phyloP scores from a whole-genome alignment of 176 grass and related monocot species.

The Oryza meridionalis region DNA sequence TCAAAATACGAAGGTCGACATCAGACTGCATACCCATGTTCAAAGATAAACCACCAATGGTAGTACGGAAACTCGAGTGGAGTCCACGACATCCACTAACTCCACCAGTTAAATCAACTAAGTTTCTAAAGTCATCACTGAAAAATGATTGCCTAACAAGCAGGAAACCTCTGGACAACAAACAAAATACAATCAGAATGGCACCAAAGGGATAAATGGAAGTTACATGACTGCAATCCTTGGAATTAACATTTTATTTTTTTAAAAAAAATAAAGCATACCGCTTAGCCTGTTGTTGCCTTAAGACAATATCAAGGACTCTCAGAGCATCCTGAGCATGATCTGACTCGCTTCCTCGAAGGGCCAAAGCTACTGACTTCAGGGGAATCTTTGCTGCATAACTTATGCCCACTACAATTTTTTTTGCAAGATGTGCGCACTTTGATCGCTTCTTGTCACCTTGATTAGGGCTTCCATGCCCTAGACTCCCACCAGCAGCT shows the following conservation, averaged over 20 bases:
- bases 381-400: conserved; percentile 81
- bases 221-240: not conserved
- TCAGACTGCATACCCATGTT: conserved; percentile 61
- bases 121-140: conserved; percentile 62
- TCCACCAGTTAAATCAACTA: conserved; percentile 73
- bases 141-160: conserved; percentile 77
- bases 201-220: not conserved
- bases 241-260: not conserved
- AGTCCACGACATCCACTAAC: conserved; percentile 66
- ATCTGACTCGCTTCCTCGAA: conserved; percentile 60
- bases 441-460: conserved; percentile 71
- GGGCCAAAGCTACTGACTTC: conserved; percentile 62
- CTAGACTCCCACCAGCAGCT: conserved; percentile 57
- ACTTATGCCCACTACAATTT: conserved; percentile 61
- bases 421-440: conserved; percentile 61
- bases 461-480: conserved; percentile 49
- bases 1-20: conserved; percentile 27
- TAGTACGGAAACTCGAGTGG: conserved; percentile 73
- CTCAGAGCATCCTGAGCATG: conserved; percentile 74
- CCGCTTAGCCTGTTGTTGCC: conserved; percentile 89
- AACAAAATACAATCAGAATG: conserved; percentile 42
- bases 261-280: conserved; percentile 28
- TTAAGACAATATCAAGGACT: conserved; percentile 89
- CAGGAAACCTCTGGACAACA: conserved; percentile 63
- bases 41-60: conserved; percentile 55